These are phyloP conservation scores for Paramecium sonneborni DNA, from an alignment of 73 alveolate genomes.

Conservation along the genomic window DNA sequence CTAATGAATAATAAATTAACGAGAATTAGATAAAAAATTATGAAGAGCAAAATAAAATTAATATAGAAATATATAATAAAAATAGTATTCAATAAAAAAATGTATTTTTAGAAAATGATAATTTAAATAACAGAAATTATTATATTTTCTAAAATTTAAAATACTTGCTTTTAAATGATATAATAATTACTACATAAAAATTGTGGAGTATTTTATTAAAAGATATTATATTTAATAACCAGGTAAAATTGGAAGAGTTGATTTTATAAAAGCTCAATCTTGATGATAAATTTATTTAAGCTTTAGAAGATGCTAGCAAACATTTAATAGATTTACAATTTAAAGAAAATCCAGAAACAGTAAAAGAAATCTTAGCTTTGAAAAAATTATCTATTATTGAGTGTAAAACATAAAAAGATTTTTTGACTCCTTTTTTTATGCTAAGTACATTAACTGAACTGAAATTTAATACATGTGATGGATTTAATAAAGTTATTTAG, in stretches of 20 bases:
- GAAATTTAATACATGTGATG: background rate
- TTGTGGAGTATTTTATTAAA: background rate
- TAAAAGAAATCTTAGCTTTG: background rate
- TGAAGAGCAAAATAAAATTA: too few species aligned
- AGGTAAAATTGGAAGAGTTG: background rate
- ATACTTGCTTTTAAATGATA: background rate
- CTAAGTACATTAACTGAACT: background rate
- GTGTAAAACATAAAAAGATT: background rate
- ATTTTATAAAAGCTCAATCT: background rate
- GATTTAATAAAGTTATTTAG: background rate
- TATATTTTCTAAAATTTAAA: background rate
- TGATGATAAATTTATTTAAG: background rate
- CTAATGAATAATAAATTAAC: background rate
- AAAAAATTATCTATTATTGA: background rate
- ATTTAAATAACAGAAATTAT: background rate
- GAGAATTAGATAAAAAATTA: too few species aligned
- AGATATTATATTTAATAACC: background rate
- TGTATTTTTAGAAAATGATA: background rate
- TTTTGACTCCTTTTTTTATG: background rate
- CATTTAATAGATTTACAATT: background rate
- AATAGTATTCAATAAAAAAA: background rate
- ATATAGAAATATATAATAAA: background rate
- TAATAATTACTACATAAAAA: background rate
- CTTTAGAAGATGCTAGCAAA: background rate
- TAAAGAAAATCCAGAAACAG: background rate